A percentile compares a stretch with the other conserved stretches of the same genome.
These are phyloP conservation scores for Dentiscutata heterogama DNA, from an alignment of 371 early-diverging fungal genomes.

Conservation along the genomic window DNA sequence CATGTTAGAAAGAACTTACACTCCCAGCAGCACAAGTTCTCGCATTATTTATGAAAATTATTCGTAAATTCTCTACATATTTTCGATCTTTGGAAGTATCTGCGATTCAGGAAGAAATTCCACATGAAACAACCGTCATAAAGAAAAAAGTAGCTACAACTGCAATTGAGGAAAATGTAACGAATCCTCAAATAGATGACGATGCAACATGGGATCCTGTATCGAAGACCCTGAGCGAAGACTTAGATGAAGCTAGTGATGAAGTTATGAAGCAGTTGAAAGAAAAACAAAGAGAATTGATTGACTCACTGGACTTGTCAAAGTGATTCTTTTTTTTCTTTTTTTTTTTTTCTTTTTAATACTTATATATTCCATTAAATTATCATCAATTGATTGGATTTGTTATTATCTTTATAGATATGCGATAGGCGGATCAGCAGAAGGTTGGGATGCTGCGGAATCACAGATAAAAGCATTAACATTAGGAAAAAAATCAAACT, in stretches of 20 bases:
- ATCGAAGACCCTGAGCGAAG: slow-evolving; percentile 75
- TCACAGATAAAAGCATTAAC: slow-evolving; percentile 6
- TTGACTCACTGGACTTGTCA: slow-evolving; percentile 81
- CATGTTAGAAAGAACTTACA: slow-evolving; percentile 73
- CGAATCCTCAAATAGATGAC: slow-evolving; percentile 53
- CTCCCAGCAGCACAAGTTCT: slow-evolving; percentile 87
- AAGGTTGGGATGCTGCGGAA: slow-evolving; percentile 43
- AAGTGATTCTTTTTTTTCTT: slow-evolving; percentile 54
- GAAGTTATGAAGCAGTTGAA: slow-evolving; percentile 71
- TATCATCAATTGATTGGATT: background rate
- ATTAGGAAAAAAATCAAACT: slow-evolving; percentile 18
- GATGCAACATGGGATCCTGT: slow-evolving; percentile 91
- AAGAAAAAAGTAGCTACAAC: slow-evolving; percentile 30
- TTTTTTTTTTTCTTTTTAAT: background rate
- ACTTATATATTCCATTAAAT: background rate
- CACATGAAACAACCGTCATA: slow-evolving; percentile 47
- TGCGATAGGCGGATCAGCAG: slow-evolving; percentile 35
- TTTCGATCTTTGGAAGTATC: slow-evolving; percentile 68
- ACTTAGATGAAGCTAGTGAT: slow-evolving; percentile 84
- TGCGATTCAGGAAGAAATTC: slow-evolving; percentile 54
- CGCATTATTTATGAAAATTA: slow-evolving; percentile 93
- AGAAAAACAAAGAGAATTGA: slow-evolving; percentile 85
- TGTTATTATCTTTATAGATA: slow-evolving; percentile 8
- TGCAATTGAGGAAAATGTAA: background rate
- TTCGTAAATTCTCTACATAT: slow-evolving; percentile 79